Evolutionary conservation across 2,329 filamentous ascomycete species (phyloP), one percentile per base, ranked within the genome.

Genomic region (Stenocarpella maydis): DNA sequence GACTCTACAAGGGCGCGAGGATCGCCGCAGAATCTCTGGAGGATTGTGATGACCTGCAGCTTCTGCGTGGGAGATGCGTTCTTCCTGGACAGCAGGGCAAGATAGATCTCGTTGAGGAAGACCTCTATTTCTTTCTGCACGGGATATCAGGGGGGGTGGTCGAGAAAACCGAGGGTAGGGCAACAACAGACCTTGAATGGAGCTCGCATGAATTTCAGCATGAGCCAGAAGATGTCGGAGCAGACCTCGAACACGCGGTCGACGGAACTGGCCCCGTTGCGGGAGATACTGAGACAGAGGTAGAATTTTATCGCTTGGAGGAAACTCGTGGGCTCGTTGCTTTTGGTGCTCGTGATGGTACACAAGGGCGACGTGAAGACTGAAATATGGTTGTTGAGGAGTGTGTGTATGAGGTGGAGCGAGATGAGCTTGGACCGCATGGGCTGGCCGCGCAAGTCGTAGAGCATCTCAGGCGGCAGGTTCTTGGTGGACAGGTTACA

Each of bases 381-480:
- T 70, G 88, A 82, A 72, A 95, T 92, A 81, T 98, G 93, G 81
- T 98, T 98, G 84, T 97, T 97, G 55, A 99, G 88, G 68, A 98
- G 90, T 49, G 94, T 97, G 77, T 98, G 95, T 73, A 99, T 96
- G 71, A 98, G 91, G 79, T 99, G 95, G 68, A 99, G 87, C 19
- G 96, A 98, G 72, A 99, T 89, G 64, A 99, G 86, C 81, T 99
- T 99, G 3, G 95, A 98, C 71, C 96, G 91, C 95, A 99, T 99
- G 45, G 95, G 93, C 77, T 98, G 95, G 21, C 95, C 95, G 68
- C 94, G 94, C 64, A 97, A 83, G 76, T 99, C 96, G 76, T 95
- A 94, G 24, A 97, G 90, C 79, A 98, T 95, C 72, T 99, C 96
- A 2, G 94, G 90, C 10, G 93, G 90, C 31, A 99, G 85, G 49